Evolutionary conservation across 257 asterid genomes (phyloP).

Genomic region (Nyctanthes arbortristis): DNA sequence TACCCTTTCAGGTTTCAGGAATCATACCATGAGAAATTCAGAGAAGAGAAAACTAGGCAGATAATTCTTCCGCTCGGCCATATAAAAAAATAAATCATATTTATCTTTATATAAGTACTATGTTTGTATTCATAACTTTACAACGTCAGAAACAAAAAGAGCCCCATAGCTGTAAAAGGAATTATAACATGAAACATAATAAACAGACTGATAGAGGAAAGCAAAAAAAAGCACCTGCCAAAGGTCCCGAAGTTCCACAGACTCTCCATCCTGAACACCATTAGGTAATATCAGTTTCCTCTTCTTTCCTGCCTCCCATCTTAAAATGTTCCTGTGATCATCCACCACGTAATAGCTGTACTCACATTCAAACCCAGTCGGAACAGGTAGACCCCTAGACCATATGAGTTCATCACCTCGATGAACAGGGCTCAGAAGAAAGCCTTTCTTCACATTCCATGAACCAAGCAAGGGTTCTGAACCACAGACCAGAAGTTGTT

Average conservation of each 20-base stretch:
- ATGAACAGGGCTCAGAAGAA: conserved; percentile 76
- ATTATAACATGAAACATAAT: not conserved
- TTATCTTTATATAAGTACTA: not conserved
- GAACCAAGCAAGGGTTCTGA: conserved; percentile 84
- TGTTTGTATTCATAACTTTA: not conserved
- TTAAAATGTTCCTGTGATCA: conserved; percentile 63
- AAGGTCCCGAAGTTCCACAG: conserved; percentile 82
- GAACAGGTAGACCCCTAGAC: conserved; percentile 67
- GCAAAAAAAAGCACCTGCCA: conserved; percentile 72
- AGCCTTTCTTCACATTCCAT: conserved; percentile 90
- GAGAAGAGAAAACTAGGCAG: not conserved
- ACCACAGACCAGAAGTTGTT: conserved; percentile 80
- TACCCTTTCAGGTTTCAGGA: not conserved
- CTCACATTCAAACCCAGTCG: conserved; percentile 58
- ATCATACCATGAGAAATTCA: not conserved
- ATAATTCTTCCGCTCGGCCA: not conserved
- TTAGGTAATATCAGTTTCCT: conserved; percentile 66
- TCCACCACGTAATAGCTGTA: conserved; percentile 93
- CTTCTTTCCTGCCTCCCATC: conserved; percentile 83
- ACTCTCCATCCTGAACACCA: conserved; percentile 66
- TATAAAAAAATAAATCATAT: not conserved
- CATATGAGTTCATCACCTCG: conserved; percentile 84
- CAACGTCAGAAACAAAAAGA: not conserved
- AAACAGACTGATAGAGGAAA: conserved; percentile 14
- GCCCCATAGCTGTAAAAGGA: not conserved